A percentile compares a stretch with the other conserved stretches of the same genome.
phyloP scores from a whole-genome alignment of 2,329 filamentous ascomycete species.

The Colletotrichum brevisporum region DNA sequence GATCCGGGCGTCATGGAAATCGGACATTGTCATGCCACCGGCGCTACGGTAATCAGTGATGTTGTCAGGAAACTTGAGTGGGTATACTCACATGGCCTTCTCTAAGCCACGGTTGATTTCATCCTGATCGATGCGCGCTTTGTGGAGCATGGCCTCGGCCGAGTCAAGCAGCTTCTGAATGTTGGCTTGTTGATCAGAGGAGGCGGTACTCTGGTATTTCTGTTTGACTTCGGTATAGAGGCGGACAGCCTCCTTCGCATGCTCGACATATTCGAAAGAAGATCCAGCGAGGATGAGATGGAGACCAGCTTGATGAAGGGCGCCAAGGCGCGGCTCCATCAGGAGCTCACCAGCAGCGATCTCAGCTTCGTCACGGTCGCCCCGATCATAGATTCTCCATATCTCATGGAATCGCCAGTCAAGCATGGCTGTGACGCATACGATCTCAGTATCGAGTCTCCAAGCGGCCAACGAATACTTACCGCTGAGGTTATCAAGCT shows the following conservation, averaged over 20 bases:
- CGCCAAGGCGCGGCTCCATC: neutral
- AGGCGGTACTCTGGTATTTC: neutral
- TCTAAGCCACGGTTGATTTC: neutral
- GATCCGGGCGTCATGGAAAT: neutral
- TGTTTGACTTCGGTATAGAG: neutral
- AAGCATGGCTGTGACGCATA: neutral
- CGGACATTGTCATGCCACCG: neutral
- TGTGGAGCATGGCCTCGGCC: neutral
- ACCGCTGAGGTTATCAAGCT: too few species aligned
- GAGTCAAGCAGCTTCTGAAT: neutral
- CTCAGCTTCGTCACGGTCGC: neutral
- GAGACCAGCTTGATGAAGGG: constrained; percentile 4
- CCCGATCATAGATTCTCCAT: neutral
- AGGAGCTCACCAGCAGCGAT: neutral
- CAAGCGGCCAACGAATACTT: too few species aligned
- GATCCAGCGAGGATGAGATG: neutral
- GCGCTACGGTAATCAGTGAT: neutral
- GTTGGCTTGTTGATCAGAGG: neutral
- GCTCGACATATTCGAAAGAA: neutral
- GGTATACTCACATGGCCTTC: neutral
- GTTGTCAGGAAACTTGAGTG: neutral
- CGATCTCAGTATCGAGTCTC: too few species aligned
- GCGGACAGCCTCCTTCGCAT: neutral
- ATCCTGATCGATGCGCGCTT: neutral
- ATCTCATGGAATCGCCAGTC: constrained; percentile 1